These are phyloP conservation scores for Marasmius fiardii DNA, from an alignment of 1,284 basidiomycete species.

Conservation along the genomic window DNA sequence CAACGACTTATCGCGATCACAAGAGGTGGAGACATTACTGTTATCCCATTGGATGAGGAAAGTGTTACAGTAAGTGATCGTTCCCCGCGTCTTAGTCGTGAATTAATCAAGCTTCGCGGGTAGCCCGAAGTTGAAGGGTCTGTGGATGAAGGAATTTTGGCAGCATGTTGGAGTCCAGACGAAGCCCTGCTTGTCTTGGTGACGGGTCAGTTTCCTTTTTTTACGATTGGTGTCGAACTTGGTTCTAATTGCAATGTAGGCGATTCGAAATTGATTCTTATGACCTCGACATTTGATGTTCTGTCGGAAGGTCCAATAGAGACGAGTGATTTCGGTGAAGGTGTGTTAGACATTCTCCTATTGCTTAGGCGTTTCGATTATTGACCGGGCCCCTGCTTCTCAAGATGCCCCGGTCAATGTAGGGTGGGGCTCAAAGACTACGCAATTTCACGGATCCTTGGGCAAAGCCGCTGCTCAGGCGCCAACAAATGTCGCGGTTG, in stretches of 20 bases:
- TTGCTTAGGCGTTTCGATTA: slow-evolving; percentile 13
- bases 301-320: slow-evolving; percentile 77
- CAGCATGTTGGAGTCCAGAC: slow-evolving; percentile 90
- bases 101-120: slow-evolving; percentile 13
- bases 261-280: slow-evolving; percentile 80
- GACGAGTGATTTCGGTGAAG: slow-evolving; percentile 82
- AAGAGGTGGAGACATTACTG: slow-evolving; percentile 76
- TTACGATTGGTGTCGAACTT: not conserved
- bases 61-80: slow-evolving; percentile 33
- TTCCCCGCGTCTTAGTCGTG: slow-evolving; percentile 7
- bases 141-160: slow-evolving; percentile 81
- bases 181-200: slow-evolving; percentile 80
- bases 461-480: slow-evolving; percentile 84
- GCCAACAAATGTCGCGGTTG: slow-evolving; percentile 38
- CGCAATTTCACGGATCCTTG: slow-evolving; percentile 96
- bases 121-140: slow-evolving; percentile 81
- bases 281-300: slow-evolving; percentile 89
- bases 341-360: slow-evolving; percentile 30
- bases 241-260: slow-evolving; percentile 35
- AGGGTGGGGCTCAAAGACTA: slow-evolving; percentile 97
- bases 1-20: slow-evolving; percentile 62
- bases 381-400: not conserved
- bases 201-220: slow-evolving; percentile 52
- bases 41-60: slow-evolving; percentile 57
- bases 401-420: slow-evolving; percentile 89